Evolutionary conservation across 2,329 filamentous ascomycete species (phyloP).

Genomic region (Phaeosphaeriaceae sp.): DNA sequence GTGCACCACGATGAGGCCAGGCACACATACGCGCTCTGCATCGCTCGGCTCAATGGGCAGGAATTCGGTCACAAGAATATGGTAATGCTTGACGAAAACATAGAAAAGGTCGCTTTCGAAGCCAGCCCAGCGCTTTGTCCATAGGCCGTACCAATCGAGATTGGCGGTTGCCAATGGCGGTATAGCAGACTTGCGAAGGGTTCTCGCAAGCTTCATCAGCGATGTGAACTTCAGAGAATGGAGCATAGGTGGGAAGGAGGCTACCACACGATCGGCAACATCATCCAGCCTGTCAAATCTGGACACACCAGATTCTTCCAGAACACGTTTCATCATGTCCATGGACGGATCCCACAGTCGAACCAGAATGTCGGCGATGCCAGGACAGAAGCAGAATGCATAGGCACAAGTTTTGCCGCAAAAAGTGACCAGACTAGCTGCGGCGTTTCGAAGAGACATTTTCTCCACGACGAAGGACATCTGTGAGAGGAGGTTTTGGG

Average conservation of each 20-base stretch:
- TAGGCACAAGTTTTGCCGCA: slow-evolving; percentile 91
- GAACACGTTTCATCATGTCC: slow-evolving; percentile 73
- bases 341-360: slow-evolving; percentile 79
- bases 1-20: slow-evolving; percentile 81
- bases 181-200: slow-evolving; percentile 71
- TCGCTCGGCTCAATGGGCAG: slow-evolving; percentile 57
- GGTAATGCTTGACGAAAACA: slow-evolving; percentile 88
- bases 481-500: slow-evolving; percentile 81
- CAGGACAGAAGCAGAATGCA: slow-evolving; percentile 91
- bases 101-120: slow-evolving; percentile 90
- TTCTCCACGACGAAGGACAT: slow-evolving; percentile 89
- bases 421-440: slow-evolving; percentile 75
- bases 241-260: slow-evolving; percentile 73
- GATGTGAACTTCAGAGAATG: slow-evolving; percentile 69
- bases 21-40: slow-evolving; percentile 70
- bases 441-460: slow-evolving; percentile 79
- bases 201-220: slow-evolving; percentile 65
- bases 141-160: slow-evolving; percentile 85
- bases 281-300: slow-evolving; percentile 59
- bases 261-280: slow-evolving; percentile 68
- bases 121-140: slow-evolving; percentile 86
- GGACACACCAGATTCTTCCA: slow-evolving; percentile 71
- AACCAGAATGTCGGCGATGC: slow-evolving; percentile 82
- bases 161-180: slow-evolving; percentile 73
- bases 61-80: slow-evolving; percentile 76